A percentile compares a stretch with the other conserved stretches of the same genome.
Evolutionary conservation across 257 asterid species (phyloP).

Genomic region (Penstemon eatonii): DNA sequence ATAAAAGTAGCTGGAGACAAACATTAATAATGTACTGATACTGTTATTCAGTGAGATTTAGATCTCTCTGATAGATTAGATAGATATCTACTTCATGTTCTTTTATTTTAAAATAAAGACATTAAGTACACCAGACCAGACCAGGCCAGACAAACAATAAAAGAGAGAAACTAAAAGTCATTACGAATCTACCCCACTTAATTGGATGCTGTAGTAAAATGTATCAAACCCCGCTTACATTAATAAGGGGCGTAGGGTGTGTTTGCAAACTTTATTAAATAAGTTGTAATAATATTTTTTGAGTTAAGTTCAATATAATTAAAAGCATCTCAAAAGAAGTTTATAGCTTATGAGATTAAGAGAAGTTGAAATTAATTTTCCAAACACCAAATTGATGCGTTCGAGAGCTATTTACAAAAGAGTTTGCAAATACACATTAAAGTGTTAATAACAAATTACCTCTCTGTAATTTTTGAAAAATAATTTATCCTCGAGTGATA

Average conservation of each 20-base stretch:
- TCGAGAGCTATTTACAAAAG: too few relatives aligned
- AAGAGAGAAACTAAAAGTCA: not conserved
- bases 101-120: slow-evolving; percentile 25
- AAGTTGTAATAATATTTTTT: too few relatives aligned
- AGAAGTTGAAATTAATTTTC: too few relatives aligned
- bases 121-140: not conserved
- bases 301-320: too few relatives aligned
- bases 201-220: slow-evolving; percentile 19
- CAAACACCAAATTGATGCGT: too few relatives aligned
- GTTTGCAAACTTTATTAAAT: too few relatives aligned
- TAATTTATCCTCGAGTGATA: not conserved
- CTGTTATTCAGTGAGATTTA: slow-evolving; percentile 31
- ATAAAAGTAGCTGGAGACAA: not conserved
- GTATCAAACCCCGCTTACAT: not conserved
- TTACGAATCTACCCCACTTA: slow-evolving; percentile 40
- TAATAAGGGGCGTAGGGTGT: too few relatives aligned
- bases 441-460: not conserved
- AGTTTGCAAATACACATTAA: too few relatives aligned
- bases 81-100: slow-evolving; percentile 24
- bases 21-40: slow-evolving; percentile 22
- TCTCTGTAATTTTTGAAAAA: slow-evolving; percentile 9
- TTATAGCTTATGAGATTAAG: too few relatives aligned
- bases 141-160: not conserved
- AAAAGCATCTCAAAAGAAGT: too few relatives aligned
- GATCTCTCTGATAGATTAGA: slow-evolving; percentile 23